These are phyloP conservation scores for Oryza longistaminata DNA, from an alignment of 176 grass and related monocot species.

Conservation along the genomic window DNA sequence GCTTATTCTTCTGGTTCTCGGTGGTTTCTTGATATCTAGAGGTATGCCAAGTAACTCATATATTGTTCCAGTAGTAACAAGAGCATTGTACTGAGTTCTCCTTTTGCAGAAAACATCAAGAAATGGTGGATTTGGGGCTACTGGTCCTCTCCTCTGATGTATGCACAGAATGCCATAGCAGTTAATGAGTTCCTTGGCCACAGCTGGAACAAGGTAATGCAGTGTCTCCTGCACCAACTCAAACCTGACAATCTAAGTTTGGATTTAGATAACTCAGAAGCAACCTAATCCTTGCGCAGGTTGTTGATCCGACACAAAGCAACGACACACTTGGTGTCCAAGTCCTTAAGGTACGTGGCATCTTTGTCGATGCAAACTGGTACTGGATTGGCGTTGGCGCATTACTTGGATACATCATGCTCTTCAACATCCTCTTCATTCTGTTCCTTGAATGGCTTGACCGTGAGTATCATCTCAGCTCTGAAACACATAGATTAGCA, in stretches of 20 bases:
- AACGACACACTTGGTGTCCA: slow-evolving; percentile 61
- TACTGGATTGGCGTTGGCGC: slow-evolving; percentile 93
- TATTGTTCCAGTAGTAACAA: neutral
- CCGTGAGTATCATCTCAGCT: slow-evolving; percentile 61
- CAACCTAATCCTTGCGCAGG: slow-evolving; percentile 31
- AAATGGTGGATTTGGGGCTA: slow-evolving; percentile 99
- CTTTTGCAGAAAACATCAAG: slow-evolving; percentile 75
- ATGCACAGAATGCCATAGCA: slow-evolving; percentile 89
- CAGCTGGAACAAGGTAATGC: slow-evolving; percentile 71
- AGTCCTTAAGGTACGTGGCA: slow-evolving; percentile 59
- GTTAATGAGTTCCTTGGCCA: slow-evolving; percentile 91
- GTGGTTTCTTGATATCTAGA: slow-evolving; percentile 88
- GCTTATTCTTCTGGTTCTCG: slow-evolving; percentile 91
- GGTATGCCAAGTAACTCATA: slow-evolving; percentile 43
- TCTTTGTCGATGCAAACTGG: slow-evolving; percentile 90
- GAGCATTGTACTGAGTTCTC: slow-evolving; percentile 19
- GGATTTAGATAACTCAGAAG: slow-evolving; percentile 15
- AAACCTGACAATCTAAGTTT: neutral
- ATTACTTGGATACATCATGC: slow-evolving; percentile 79
- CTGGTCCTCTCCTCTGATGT: slow-evolving; percentile 93
- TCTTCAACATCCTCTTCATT: slow-evolving; percentile 93
- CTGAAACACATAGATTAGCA: slow-evolving; percentile 14
- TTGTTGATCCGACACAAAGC: slow-evolving; percentile 43
- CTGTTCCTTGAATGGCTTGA: slow-evolving; percentile 87
- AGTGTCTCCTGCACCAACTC: neutral